Evolutionary conservation across 176 grass and related monocot species (phyloP).

Genomic region (Eleusine indica): DNA sequence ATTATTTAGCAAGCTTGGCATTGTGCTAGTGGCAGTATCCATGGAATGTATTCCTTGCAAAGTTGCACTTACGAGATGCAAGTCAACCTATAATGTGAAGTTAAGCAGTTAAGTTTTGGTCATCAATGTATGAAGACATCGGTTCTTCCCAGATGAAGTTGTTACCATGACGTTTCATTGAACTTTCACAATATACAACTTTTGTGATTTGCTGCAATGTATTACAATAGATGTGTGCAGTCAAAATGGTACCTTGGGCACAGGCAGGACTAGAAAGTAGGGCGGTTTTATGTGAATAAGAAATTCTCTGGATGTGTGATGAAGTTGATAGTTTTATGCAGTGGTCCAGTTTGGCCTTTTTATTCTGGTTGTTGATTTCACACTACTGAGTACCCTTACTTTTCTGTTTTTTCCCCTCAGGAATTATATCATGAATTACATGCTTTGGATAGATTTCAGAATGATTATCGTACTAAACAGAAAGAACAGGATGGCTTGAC

Average conservation of each 20-base stretch:
- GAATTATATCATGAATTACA: slow-evolving; percentile 97
- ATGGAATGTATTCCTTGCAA: slow-evolving; percentile 7
- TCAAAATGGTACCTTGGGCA: slow-evolving; percentile 18
- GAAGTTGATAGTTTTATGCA: not conserved
- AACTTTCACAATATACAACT: not conserved
- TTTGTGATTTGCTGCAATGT: slow-evolving; percentile 4
- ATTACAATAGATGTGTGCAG: not conserved
- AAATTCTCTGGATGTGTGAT: slow-evolving; percentile 10
- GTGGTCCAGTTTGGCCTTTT: slow-evolving; percentile 6
- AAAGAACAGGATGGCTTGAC: slow-evolving; percentile 66
- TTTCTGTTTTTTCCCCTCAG: slow-evolving; percentile 44
- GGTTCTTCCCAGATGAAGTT: slow-evolving; percentile 9
- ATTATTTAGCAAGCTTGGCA: slow-evolving; percentile 3
- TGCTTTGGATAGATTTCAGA: slow-evolving; percentile 91
- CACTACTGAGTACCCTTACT: slow-evolving; percentile 19
- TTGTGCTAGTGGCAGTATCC: not conserved
- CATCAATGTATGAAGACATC: slow-evolving; percentile 15
- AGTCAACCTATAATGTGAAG: slow-evolving; percentile 14
- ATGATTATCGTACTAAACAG: slow-evolving; percentile 74
- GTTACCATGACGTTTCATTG: slow-evolving; percentile 16
- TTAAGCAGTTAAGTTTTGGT: slow-evolving; percentile 18
- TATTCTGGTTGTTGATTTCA: slow-evolving; percentile 28
- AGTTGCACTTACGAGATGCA: not conserved
- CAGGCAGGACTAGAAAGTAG: not conserved
- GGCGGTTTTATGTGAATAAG: slow-evolving; percentile 28